Conservation (phyloP, 2,329 filamentous ascomycete species). For the Aureobasidium leucospermi region DNA sequence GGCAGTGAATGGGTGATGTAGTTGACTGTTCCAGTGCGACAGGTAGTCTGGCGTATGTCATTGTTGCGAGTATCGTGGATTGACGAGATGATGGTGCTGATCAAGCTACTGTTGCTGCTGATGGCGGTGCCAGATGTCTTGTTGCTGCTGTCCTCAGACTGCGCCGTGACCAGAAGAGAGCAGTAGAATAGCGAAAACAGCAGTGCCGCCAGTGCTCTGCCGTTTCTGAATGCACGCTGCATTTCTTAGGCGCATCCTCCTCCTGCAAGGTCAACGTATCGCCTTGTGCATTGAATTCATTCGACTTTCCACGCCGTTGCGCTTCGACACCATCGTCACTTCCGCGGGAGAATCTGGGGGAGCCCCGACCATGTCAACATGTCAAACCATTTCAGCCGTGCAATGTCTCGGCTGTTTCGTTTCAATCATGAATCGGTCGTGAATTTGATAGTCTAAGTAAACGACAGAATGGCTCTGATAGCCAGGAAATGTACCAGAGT, state of each 20-base stretch:
- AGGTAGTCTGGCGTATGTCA: slow-evolving; percentile 26
- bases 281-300: neutral
- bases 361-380: neutral
- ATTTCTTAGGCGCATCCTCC: slow-evolving; percentile 9
- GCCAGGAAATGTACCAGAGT: slow-evolving; percentile 3
- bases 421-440: slow-evolving; percentile 9
- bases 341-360: neutral
- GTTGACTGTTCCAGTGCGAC: slow-evolving; percentile 59
- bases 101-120: neutral
- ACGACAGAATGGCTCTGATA: slow-evolving; percentile 14
- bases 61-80: neutral
- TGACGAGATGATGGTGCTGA: neutral
- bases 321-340: neutral
- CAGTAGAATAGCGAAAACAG: neutral
- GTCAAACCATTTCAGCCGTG: neutral
- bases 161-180: neutral
- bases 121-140: neutral
- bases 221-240: slow-evolving; percentile 2
- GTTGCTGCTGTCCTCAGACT: neutral
- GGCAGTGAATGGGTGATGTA: slow-evolving; percentile 74
- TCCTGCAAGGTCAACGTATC: neutral
- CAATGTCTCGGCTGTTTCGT: neutral
- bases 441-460: slow-evolving; percentile 11
- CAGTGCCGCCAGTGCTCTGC: slow-evolving; percentile 5
- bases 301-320: neutral